Evolutionary conservation across 2,329 filamentous ascomycete species (phyloP).

Genomic region (Trichoderma sp.): DNA sequence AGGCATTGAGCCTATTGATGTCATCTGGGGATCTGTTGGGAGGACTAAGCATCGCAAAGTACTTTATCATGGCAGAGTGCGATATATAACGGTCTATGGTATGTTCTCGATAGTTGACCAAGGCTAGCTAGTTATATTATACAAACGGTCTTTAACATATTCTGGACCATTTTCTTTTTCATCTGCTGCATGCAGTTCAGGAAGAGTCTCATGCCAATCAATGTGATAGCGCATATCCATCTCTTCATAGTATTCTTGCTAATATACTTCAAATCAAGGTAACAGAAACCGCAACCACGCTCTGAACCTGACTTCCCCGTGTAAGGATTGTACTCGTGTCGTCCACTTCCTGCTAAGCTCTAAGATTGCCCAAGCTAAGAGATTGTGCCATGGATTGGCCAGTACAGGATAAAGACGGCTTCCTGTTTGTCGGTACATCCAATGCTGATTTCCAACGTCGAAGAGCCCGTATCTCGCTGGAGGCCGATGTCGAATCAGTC

Average conservation of each 20-base stretch:
- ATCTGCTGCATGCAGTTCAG: background rate
- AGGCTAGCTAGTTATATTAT: background rate
- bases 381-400: background rate
- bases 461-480: background rate
- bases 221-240: conserved; percentile 4
- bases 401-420: background rate
- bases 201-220: background rate
- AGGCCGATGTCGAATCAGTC: background rate
- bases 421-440: background rate
- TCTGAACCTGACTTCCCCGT: background rate
- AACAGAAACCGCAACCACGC: background rate
- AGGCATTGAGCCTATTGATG: background rate
- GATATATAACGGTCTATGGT: background rate
- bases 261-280: background rate
- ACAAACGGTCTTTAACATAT: background rate
- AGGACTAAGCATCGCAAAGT: background rate
- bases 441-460: conserved; percentile 17
- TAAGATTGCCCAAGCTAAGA: conserved; percentile 14
- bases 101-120: background rate
- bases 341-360: background rate
- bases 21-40: background rate
- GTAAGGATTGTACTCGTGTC: background rate
- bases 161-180: background rate
- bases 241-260: conserved; percentile 9
- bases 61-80: background rate